Conservation (phyloP, 352 stramenopile species). For the Pythium angustatum region DNA sequence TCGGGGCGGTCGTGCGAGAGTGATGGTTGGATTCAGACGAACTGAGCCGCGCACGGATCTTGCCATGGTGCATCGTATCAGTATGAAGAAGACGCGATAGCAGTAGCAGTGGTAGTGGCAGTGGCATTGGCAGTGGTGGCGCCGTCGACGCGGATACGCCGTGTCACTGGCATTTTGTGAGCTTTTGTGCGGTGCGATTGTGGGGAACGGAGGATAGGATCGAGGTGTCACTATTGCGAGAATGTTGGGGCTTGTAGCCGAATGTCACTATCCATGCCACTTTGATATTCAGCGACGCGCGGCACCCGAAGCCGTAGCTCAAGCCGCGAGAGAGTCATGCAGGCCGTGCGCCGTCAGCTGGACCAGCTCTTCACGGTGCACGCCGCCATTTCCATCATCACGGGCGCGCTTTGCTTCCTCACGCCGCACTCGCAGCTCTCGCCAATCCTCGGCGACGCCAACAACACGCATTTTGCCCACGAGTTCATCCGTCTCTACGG, state of each 20-base stretch:
- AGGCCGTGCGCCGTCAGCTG: constrained; percentile 72
- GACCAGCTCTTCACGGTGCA: constrained; percentile 81
- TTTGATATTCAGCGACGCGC: constrained; percentile 1
- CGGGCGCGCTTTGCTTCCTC: constrained; percentile 69
- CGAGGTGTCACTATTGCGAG: constrained; percentile 11
- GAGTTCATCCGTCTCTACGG: constrained; percentile 88
- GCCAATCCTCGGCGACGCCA: constrained; percentile 68
- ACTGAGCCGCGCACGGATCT: too few species aligned
- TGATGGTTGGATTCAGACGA: too few species aligned
- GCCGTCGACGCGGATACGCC: too few species aligned
- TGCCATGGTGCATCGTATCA: too few species aligned
- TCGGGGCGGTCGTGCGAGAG: too few species aligned
- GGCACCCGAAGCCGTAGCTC: not conserved
- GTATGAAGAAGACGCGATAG: too few species aligned
- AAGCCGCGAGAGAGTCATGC: constrained; percentile 28
- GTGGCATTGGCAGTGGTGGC: too few species aligned
- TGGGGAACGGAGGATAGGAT: too few species aligned
- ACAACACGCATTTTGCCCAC: constrained; percentile 83
- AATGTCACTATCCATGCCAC: constrained; percentile 1
- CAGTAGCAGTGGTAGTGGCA: too few species aligned
- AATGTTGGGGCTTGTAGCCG: not conserved
- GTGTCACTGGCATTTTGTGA: too few species aligned
- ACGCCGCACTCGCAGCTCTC: constrained; percentile 82
- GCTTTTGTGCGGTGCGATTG: too few species aligned
- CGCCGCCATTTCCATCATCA: constrained; percentile 66